Percentiles rank a stretch among this genome's conserved stretches.
phyloP scores from a whole-genome alignment of 1,284 basidiomycete genomes.

The Sporisorium exsertum region DNA sequence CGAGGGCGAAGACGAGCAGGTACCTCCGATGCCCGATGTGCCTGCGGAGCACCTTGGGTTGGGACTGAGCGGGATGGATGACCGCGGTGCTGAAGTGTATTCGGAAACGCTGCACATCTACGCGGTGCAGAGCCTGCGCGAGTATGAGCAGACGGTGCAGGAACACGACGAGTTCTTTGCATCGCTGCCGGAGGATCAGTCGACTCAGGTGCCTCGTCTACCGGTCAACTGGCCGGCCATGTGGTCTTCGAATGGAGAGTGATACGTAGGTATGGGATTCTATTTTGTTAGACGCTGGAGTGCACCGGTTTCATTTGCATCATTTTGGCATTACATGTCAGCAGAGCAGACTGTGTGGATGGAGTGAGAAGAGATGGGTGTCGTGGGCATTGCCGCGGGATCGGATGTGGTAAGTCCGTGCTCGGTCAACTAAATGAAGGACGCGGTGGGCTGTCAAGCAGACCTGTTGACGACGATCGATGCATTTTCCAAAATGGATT shows the following conservation, averaged over 20 bases:
- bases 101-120: conserved; percentile 59
- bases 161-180: conserved; percentile 64
- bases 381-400: not conserved
- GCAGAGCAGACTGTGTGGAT: not conserved
- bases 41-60: conserved; percentile 32
- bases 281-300: not conserved
- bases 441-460: not conserved
- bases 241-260: conserved; percentile 52
- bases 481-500: not conserved
- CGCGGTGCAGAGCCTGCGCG: conserved; percentile 61
- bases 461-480: not conserved
- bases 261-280: not conserved
- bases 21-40: conserved; percentile 49
- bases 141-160: conserved; percentile 65
- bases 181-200: conserved; percentile 45
- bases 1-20: conserved; percentile 30
- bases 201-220: conserved; percentile 54
- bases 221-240: conserved; percentile 59
- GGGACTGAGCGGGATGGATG: conserved; percentile 23
- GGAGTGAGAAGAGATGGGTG: not conserved
- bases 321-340: not conserved
- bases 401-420: not conserved
- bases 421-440: not conserved
- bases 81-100: conserved; percentile 41
- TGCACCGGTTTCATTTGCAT: too few relatives aligned